Conservation (phyloP, 306 rosid genomes). For the Quillaja saponaria region DNA sequence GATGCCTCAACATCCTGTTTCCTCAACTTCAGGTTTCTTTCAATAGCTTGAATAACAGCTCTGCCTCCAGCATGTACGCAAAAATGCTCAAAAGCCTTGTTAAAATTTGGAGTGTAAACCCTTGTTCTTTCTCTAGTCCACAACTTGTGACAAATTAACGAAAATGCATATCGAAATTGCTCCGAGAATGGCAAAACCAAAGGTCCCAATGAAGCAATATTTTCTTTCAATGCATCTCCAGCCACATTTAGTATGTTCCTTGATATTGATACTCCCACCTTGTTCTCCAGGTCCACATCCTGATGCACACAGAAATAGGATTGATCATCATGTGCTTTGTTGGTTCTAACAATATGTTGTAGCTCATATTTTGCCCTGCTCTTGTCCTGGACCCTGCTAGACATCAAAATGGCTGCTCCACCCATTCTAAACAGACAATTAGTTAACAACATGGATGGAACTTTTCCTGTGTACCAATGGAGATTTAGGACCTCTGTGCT, state of each 20-base stretch:
- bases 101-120: slow-evolving; percentile 50
- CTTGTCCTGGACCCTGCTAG: slow-evolving; percentile 47
- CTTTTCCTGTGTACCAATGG: slow-evolving; percentile 60
- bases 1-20: slow-evolving; percentile 53
- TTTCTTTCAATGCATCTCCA: slow-evolving; percentile 49
- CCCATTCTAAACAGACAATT: slow-evolving; percentile 72
- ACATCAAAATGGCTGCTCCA: slow-evolving; percentile 61
- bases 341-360: slow-evolving; percentile 52
- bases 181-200: slow-evolving; percentile 57
- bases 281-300: slow-evolving; percentile 44
- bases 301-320: slow-evolving; percentile 48
- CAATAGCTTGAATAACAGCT: slow-evolving; percentile 51
- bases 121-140: slow-evolving; percentile 26
- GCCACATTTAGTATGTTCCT: slow-evolving; percentile 47
- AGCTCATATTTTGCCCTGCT: slow-evolving; percentile 54
- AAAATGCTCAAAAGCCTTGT: slow-evolving; percentile 57
- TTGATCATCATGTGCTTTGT: slow-evolving; percentile 55
- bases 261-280: slow-evolving; percentile 50
- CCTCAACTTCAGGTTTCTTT: slow-evolving; percentile 35
- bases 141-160: slow-evolving; percentile 33
- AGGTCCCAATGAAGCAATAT: slow-evolving; percentile 53
- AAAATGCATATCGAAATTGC: slow-evolving; percentile 37
- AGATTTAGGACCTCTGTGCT: slow-evolving; percentile 50
- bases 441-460: slow-evolving; percentile 55
- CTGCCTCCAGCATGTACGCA: slow-evolving; percentile 67